These are phyloP conservation scores for Fraxinus americana DNA, from an alignment of 257 asterid species.

Conservation along the genomic window DNA sequence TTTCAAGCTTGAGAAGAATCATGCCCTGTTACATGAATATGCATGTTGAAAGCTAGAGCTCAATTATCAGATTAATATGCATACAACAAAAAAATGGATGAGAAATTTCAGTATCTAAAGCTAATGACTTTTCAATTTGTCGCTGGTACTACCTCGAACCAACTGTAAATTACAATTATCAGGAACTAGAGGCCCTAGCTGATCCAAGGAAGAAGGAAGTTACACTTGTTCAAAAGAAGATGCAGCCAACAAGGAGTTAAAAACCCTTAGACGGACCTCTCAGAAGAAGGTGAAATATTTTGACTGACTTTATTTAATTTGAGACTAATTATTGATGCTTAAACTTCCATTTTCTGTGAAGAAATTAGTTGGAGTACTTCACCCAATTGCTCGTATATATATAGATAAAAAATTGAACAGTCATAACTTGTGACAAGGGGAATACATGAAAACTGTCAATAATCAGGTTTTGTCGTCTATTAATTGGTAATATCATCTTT, in stretches of 20 bases:
- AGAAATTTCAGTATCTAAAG: neutral
- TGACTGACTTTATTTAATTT: neutral
- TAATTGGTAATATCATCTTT: constrained; percentile 21
- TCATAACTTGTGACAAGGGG: constrained; percentile 9
- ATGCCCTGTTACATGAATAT: constrained; percentile 8
- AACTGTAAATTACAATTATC: constrained; percentile 25
- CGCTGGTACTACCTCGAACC: neutral
- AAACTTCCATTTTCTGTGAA: neutral
- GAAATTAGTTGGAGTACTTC: neutral
- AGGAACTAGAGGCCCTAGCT: constrained; percentile 82
- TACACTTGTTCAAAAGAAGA: constrained; percentile 75
- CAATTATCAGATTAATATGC: no score
- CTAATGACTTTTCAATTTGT: neutral
- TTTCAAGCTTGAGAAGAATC: neutral
- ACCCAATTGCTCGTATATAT: neutral
- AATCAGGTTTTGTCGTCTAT: neutral
- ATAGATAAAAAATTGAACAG: constrained; percentile 9
- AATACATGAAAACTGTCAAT: neutral
- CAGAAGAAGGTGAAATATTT: constrained; percentile 80
- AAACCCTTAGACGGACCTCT: constrained; percentile 82
- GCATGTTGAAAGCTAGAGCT: neutral
- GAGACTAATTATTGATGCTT: neutral
- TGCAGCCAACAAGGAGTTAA: constrained; percentile 78
- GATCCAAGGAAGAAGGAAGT: constrained; percentile 97
- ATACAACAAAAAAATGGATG: neutral